Evolutionary conservation across 495 filamentous ascomycete genomes (phyloP).

Genomic region (Daldinia vernicosa): DNA sequence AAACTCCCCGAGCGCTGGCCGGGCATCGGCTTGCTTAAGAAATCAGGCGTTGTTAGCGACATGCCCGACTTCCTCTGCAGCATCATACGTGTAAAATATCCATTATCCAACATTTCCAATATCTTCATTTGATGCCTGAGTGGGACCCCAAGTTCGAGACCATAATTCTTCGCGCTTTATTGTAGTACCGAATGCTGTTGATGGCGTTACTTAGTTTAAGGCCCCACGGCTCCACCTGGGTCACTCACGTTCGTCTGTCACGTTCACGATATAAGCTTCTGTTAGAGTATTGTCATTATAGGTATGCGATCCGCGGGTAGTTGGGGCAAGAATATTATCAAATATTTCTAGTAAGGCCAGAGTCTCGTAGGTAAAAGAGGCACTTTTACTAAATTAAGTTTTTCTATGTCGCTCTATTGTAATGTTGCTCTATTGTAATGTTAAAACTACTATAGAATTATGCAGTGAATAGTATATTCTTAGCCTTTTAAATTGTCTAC

Average conservation of each 20-base stretch:
- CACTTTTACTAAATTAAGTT: not conserved
- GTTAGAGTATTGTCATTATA: not conserved
- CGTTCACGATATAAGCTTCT: not conserved
- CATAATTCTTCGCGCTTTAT: not conserved
- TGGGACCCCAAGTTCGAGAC: not conserved
- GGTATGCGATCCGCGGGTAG: not conserved
- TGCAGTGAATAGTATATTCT: not conserved
- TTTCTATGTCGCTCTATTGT: not conserved
- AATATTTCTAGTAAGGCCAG: not conserved
- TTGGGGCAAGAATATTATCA: not conserved
- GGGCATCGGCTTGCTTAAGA: not conserved
- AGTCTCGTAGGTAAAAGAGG: not conserved
- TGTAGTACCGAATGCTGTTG: not conserved
- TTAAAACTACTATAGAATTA: not conserved
- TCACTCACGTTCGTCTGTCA: not conserved
- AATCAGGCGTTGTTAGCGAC: not conserved
- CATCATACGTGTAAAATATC: conserved; percentile 7
- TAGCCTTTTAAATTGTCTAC: not conserved
- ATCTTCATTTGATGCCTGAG: conserved; percentile 1
- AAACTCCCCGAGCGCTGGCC: not conserved
- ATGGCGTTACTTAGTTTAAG: not conserved
- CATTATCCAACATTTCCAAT: not conserved
- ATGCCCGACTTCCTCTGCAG: not conserved
- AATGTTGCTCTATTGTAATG: not conserved
- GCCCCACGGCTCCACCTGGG: not conserved